Percentiles rank a stretch among this genome's conserved stretches.
These are phyloP conservation scores for Psilocybe azurescens DNA, from an alignment of 768 basidiomycete genomes.

Conservation along the genomic window DNA sequence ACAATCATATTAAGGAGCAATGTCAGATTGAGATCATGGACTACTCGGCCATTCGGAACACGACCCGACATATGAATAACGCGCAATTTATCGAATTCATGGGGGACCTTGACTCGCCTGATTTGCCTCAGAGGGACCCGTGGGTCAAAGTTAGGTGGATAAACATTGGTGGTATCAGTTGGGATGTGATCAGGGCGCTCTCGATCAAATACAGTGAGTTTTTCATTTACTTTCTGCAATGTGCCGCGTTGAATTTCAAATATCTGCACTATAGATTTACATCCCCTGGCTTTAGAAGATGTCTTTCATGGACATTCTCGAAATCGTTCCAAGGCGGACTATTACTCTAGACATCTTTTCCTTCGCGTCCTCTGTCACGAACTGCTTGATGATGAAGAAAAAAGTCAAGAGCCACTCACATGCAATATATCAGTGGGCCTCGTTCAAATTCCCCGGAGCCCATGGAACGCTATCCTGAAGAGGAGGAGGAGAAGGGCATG, in stretches of 20 bases:
- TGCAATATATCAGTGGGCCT: conserved; percentile 32
- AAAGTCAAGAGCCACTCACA: conserved; percentile 25
- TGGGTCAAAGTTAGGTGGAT: conserved; percentile 81
- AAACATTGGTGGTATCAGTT: conserved; percentile 69
- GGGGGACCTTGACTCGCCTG: conserved; percentile 33
- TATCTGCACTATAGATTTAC: conserved; percentile 50
- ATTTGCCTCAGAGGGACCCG: conserved; percentile 51
- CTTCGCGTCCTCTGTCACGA: conserved; percentile 71
- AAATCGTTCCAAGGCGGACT: conserved; percentile 71
- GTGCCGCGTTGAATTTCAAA: not conserved
- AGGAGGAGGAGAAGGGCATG: conserved; percentile 14
- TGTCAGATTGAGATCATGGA: conserved; percentile 73
- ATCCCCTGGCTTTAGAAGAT: conserved; percentile 77
- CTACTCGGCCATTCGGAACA: conserved; percentile 63
- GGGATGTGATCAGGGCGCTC: conserved; percentile 75
- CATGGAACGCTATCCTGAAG: conserved; percentile 24
- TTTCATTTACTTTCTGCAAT: not conserved
- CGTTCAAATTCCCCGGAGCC: conserved; percentile 44
- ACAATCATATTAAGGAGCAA: conserved; percentile 60
- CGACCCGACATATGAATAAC: conserved; percentile 62
- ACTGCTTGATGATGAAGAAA: conserved; percentile 41
- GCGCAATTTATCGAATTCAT: conserved; percentile 64
- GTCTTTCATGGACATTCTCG: conserved; percentile 60
- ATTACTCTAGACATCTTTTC: conserved; percentile 74
- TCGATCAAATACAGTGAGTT: conserved; percentile 66